Percentiles rank a stretch among this genome's conserved stretches.
These are phyloP conservation scores for Tilletia caries DNA, from an alignment of 1,284 basidiomycete species.

Conservation along the genomic window DNA sequence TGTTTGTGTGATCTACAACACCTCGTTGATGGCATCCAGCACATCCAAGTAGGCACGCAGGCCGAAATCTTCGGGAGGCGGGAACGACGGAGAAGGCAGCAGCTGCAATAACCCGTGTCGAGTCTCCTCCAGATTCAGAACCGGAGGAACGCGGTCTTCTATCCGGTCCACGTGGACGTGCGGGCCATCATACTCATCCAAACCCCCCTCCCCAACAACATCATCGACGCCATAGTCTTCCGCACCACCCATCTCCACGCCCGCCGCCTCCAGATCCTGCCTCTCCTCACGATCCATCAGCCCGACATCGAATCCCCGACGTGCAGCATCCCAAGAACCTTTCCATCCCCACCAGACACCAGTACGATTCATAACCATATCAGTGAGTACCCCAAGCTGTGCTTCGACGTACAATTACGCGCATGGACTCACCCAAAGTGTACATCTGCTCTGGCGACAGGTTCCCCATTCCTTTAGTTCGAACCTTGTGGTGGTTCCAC, in stretches of 20 bases:
- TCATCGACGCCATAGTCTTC: background rate
- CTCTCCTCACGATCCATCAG: background rate
- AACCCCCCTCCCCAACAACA: background rate
- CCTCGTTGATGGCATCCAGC: background rate
- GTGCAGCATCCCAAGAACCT: conserved; percentile 5
- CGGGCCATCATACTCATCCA: background rate
- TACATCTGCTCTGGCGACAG: background rate
- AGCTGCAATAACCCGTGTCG: background rate
- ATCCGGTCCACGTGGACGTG: conserved; percentile 5
- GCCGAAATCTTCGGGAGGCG: background rate
- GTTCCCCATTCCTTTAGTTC: conserved; percentile 1
- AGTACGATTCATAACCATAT: no score
- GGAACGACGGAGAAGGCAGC: background rate
- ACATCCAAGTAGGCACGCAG: background rate
- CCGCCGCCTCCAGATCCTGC: background rate
- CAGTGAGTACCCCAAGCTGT: no score
- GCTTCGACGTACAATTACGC: no score
- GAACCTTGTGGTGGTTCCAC: conserved; percentile 12
- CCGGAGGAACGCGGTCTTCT: background rate
- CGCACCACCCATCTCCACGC: background rate
- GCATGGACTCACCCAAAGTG: background rate
- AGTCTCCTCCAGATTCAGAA: background rate
- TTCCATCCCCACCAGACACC: no score
- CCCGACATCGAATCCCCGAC: background rate
- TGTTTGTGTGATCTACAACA: background rate